Base-by-base conservation (phyloP, 1,139 yeast species). In the Meyerozyma elateridarum region DNA sequence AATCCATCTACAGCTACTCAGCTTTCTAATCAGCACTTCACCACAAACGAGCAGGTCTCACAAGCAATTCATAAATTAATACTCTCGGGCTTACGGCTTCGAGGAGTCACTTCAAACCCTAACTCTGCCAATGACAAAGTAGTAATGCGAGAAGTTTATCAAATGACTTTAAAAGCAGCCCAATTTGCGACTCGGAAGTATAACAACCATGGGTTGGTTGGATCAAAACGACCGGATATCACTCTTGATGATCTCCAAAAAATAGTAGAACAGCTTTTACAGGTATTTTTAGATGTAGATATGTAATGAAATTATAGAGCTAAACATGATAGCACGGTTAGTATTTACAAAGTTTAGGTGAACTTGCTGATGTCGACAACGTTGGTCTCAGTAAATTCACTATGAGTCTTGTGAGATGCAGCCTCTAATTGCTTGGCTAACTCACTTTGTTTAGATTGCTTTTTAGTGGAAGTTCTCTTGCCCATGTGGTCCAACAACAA, bases 91-190 rank as follows among this genome's bases (percentile, higher is more conserved):
- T 51, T 68, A 22, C 45, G 74, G 36, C 52, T 68, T 15, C 49
- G 74, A 29, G 73, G 73, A 1, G 49, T 68, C 24, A 55, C 65
- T 2, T 47, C 55, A 19, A 54, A 44, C 28, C 44, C 38, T 25
- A 46, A 43, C 13, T 44, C 59, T 4, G 36, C 45, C 8, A 63
- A 63, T 36, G 69, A 61, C 18, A 59, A 51, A 33, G 40, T 66
- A 11, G 54, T 61, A 21, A 53, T 64, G 19, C 63, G 62, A 36
- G 73, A 68, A 39, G 56, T 67, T 4, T 61, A 64, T 38, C 67
- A 61, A 30, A 66, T 66, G 70, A 64, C 73, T 1, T 52, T 47
- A 32, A 61, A 63, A 37, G 54, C 71, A 2, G 53, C 73, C 3
- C 35, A 58, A 27, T 67, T 68, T 46, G 61, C 73, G 1, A 41